A percentile compares a stretch with the other conserved stretches of the same genome.
Conservation (phyloP, 2,329 filamentous ascomycete species). For the Botrytis porri region DNA sequence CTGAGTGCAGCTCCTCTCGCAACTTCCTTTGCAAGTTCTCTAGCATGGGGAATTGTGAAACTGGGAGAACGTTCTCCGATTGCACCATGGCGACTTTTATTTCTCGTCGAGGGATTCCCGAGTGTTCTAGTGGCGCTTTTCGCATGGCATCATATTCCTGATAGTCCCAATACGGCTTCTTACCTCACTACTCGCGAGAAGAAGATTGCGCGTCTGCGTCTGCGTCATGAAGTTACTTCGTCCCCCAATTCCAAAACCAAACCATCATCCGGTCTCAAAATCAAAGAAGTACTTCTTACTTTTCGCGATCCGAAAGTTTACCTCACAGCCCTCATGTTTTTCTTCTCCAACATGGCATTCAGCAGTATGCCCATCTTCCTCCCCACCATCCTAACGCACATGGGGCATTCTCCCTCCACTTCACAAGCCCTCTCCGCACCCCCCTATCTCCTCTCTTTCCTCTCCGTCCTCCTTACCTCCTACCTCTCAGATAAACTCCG, state of each 20-base stretch:
- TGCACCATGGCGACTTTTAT: conserved; percentile 81
- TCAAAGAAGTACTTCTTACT: conserved; percentile 55
- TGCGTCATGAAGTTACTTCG: conserved; percentile 43
- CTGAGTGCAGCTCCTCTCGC: conserved; percentile 81
- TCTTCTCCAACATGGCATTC: conserved; percentile 85
- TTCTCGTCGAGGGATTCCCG: conserved; percentile 81
- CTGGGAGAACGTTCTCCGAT: conserved; percentile 64
- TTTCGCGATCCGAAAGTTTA: conserved; percentile 67
- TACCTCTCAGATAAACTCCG: conserved; percentile 66
- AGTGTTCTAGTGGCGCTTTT: conserved; percentile 71
- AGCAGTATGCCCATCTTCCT: conserved; percentile 84
- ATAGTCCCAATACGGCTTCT: conserved; percentile 63
- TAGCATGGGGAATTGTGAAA: conserved; percentile 76
- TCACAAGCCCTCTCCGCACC: conserved; percentile 79
- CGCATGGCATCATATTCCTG: conserved; percentile 74
- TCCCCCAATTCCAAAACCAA: background rate
- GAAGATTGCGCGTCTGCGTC: conserved; percentile 67
- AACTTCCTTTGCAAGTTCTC: conserved; percentile 74
- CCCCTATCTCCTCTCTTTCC: conserved; percentile 75
- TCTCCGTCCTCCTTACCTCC: conserved; percentile 68
- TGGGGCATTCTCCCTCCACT: conserved; percentile 67
- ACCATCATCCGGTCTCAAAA: conserved; percentile 45
- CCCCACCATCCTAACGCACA: conserved; percentile 71
- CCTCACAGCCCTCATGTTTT: conserved; percentile 78
- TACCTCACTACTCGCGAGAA: conserved; percentile 63